Base-by-base conservation (phyloP, 345 rosid genomes). In the Pistacia vera region DNA sequence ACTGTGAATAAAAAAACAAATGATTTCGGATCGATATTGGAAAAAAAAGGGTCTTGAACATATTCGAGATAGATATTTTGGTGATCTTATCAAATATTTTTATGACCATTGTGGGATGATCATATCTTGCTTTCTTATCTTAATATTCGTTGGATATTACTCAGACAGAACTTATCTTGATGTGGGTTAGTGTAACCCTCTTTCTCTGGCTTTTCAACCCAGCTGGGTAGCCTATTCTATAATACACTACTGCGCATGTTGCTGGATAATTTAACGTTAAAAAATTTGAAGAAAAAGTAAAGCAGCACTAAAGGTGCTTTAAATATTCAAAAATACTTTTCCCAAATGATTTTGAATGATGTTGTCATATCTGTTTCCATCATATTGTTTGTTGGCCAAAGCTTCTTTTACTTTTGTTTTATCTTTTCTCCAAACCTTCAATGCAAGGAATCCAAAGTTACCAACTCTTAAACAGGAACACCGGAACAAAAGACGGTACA, bases 401-500 rank as follows among this genome's bases (percentile, higher is more conserved):
- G 72, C 66, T 70, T 59, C 68, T 71, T 75, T 80, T 58, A 22
- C 73, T 65, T 75, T 70, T 70, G 33, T 65, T 56, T 75, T 22
- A 58, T 54, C 59, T 68, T 75, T 57, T 71, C 22, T 58, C 28
- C 18, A 54, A 57, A 1, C 54, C 55, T 60, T 49, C 17, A 33
- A 13, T 35, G 65, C 33, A n/a, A 33, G 65, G 66, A 71, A 59
- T 71, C 75, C 75, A 66, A 66, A 66, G 70, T n/a, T 66, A 44
- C 1, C 66, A 18, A 6, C 33, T 30, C 16, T 49, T 49, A 8
- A 49, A 49, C 54, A 49, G 12, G 2, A 49, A 49, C 54, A 22
- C 25, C 8, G 11, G 54, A 8, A 30, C 33, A 30, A 30, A 30
- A 30, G 33, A 30, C 2, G 2, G 33, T 30, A 30, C 33, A 30